phyloP scores from a whole-genome alignment of 805 yeast genomes.

The Metschnikowia noctiluminum region DNA sequence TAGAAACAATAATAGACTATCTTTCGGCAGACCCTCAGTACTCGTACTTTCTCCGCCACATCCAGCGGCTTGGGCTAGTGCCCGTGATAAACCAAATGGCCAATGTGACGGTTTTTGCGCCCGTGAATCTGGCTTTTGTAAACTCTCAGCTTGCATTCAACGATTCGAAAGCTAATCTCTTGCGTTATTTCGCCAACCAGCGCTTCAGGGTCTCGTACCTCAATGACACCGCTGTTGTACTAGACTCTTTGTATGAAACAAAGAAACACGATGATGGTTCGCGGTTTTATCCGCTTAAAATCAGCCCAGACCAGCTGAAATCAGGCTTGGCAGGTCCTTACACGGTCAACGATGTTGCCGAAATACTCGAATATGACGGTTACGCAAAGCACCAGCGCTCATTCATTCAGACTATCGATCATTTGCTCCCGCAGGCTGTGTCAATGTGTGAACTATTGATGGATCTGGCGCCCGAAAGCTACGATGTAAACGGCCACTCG shows the following conservation, averaged over 20 bases:
- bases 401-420: conserved; percentile 61
- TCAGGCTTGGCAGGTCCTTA: conserved; percentile 27
- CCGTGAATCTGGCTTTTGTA: conserved; percentile 73
- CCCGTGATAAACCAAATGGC: conserved; percentile 56
- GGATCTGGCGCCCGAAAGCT: neutral
- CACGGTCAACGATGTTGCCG: conserved; percentile 41
- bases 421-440: conserved; percentile 36
- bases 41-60: conserved; percentile 54
- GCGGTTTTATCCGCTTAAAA: conserved; percentile 12
- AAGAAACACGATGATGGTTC: conserved; percentile 2
- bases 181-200: conserved; percentile 34
- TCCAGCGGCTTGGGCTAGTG: conserved; percentile 62
- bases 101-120: conserved; percentile 76
- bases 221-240: conserved; percentile 22
- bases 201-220: conserved; percentile 31
- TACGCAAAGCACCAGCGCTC: conserved; percentile 62
- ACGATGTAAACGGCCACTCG: conserved; percentile 18
- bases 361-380: conserved; percentile 56
- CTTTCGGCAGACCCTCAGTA: conserved; percentile 67
- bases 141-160: conserved; percentile 19
- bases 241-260: conserved; percentile 27
- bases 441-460: conserved; percentile 36
- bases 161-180: conserved; percentile 13
- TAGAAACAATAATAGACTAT: conserved; percentile 59
- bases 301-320: conserved; percentile 24